Evolutionary conservation across 1,139 yeast genomes (phyloP), one percentile per base, ranked within the genome.

Genomic region (Yamadazyma atmosphaerica): DNA sequence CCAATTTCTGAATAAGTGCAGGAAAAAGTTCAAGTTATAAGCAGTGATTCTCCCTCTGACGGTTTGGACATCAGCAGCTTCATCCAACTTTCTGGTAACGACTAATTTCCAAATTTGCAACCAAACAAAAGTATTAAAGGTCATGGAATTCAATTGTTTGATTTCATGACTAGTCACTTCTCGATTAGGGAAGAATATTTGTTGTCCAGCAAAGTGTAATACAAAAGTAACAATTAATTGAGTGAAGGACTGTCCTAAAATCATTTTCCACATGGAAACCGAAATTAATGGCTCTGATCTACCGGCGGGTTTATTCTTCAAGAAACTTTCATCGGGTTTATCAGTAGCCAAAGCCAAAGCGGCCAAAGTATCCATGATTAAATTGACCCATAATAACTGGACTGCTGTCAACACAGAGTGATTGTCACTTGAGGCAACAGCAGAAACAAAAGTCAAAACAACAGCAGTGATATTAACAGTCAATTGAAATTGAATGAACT

Each of bases 211-310:
- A 63, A 88, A 92, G 61, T 88, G 92, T 36, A 94, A 64, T 4
- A 74, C 69, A 56, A 92, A 85, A 0, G 98, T 90, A 18, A 92
- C 77, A 19, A 74, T 56, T 45, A 94, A 74, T 67, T 92, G 99
- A 44, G 81, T 76, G 8, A 72, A 47, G 1, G 96, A 78, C 65
- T 92, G 97, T 4, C 96, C 95, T 38, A 90, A 50, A 52, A 94
- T 92, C 97, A 94, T 90, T 62, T 92, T 92, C 98, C 98, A 92
- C 92, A 94, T 92, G 14, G 95, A 86, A 4, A 83, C 82, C 2
- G 95, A 74, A 50, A 92, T 90, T 60, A 92, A 72, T 2, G 95
- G 86, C n/a, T 79, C 76, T 18, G 70, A 67, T 55, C 97, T 76
- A 33, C 95, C 94, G 34, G 86, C 90, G 1, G 98, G 99, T 57